phyloP scores from a whole-genome alignment of 768 basidiomycete species.

The Tubosaeta sp. region DNA sequence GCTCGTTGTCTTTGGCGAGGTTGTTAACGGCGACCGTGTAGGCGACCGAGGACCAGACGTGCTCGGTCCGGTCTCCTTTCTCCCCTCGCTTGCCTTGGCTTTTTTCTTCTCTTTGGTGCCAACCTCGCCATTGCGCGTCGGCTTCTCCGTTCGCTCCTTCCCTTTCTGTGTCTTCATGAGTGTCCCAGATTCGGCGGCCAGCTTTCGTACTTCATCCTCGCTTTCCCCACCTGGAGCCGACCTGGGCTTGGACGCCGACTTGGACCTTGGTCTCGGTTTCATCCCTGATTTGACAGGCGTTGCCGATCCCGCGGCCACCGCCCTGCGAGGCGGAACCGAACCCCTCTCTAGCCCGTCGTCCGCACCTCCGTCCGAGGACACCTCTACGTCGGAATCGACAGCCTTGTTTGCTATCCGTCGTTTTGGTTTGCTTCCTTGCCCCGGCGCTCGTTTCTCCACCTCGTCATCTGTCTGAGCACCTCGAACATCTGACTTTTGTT shows the following conservation, averaged over 20 bases:
- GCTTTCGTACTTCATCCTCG: not conserved
- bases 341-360: constrained; percentile 1
- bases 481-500: not conserved
- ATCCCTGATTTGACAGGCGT: constrained; percentile 27
- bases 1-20: constrained; percentile 1
- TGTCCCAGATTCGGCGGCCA: not conserved
- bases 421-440: not conserved
- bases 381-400: constrained; percentile 1
- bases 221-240: not conserved
- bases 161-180: not conserved
- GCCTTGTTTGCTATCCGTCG: not conserved
- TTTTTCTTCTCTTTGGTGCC: constrained; percentile 1
- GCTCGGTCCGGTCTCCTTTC: not conserved
- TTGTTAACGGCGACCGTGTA: constrained; percentile 7
- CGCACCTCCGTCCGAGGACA: not conserved
- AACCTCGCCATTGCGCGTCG: not conserved
- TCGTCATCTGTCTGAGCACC: not conserved
- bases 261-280: constrained; percentile 21
- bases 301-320: not conserved
- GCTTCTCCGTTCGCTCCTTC: not conserved
- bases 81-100: not conserved
- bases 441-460: not conserved
- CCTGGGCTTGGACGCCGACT: constrained; percentile 4
- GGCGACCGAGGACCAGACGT: not conserved
- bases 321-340: constrained; percentile 13